A percentile compares a stretch with the other conserved stretches of the same genome.
phyloP scores from a whole-genome alignment of 495 filamentous ascomycete genomes.

The Penicillium parvum region DNA sequence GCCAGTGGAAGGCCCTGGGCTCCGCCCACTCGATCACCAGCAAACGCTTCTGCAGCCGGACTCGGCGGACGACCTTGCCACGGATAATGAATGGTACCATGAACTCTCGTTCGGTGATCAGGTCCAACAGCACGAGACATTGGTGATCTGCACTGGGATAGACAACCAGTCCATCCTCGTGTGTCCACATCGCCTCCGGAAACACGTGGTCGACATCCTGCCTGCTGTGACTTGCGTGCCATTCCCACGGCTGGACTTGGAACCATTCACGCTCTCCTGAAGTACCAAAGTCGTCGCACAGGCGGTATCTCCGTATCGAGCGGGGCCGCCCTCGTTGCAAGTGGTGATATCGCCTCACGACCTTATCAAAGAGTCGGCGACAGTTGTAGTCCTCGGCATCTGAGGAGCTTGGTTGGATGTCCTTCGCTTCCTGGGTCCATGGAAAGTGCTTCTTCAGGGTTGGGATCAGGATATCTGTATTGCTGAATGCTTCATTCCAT shows the following conservation, averaged over 20 bases:
- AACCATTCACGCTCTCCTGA: constrained; percentile 39
- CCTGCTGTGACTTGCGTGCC: constrained; percentile 42
- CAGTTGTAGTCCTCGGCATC: constrained; percentile 23
- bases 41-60: constrained; percentile 52
- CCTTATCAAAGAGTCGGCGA: constrained; percentile 45
- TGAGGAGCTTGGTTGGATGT: constrained; percentile 8
- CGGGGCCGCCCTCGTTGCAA: constrained; percentile 47
- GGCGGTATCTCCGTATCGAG: constrained; percentile 42
- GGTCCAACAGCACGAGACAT: constrained; percentile 51
- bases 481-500: constrained; percentile 54
- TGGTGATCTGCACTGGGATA: constrained; percentile 44
- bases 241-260: constrained; percentile 54
- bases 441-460: constrained; percentile 52
- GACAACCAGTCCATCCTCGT: constrained; percentile 56
- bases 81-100: constrained; percentile 52
- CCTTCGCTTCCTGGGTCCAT: constrained; percentile 50
- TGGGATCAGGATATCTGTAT: constrained; percentile 39
- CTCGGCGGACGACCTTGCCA: constrained; percentile 53
- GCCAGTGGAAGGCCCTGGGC: constrained; percentile 50
- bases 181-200: constrained; percentile 56
- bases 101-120: constrained; percentile 40
- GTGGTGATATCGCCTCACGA: constrained; percentile 54
- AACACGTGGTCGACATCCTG: constrained; percentile 44
- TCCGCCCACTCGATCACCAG: constrained; percentile 67
- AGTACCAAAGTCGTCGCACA: constrained; percentile 34